Base-by-base conservation (phyloP, 73 alveolate genomes). In the Blepharisma stoltei region DNA sequence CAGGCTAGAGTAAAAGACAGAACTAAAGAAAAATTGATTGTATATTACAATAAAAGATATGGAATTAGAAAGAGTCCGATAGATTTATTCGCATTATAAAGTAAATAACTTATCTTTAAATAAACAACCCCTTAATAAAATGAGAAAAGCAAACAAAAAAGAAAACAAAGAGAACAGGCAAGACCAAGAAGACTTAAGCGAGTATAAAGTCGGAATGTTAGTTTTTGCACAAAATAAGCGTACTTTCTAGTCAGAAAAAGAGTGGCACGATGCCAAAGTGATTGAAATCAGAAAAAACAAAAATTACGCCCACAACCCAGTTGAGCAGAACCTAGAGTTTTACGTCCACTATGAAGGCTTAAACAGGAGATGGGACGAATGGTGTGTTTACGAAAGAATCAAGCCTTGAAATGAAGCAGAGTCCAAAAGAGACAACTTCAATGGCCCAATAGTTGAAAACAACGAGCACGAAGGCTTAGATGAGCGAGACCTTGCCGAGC, bases 341-440 rank as follows among this genome's bases (percentile, higher is more conserved):
- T 95, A 95, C 55, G 95, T 95, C 43, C 99, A 95, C 83, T 95
- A 88, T 81, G 90, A 88, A 65, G 89, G 86, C 54, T 77, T 67
- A 41, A 95, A 95, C 84, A 85, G 96, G 79, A 85, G 99, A 82
- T 78, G 90, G 87, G 99, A 95, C 83, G 96, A 88, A 81, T 95
- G 98, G 96, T 88, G 88, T 77, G 76, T 47, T 49, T 70, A 54
- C 66, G 86, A 82, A 69, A 77, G 80, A 8, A 55, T 79, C 80
- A 85, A 89, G 71, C 81, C 69, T 52, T 53, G 80, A 67, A 71
- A 71, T 49, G 78, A 53, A 55, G 23, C 47, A 18, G 77, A 47
- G 83, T 70, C 76, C 70, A 86, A 60, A 86, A 80, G 75, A 77
- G 87, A 44, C 80, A 83, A 86, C 67, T 83, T 81, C 71, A 88